Conservation (phyloP, 805 yeast species). For the Candida bentonensis region DNA sequence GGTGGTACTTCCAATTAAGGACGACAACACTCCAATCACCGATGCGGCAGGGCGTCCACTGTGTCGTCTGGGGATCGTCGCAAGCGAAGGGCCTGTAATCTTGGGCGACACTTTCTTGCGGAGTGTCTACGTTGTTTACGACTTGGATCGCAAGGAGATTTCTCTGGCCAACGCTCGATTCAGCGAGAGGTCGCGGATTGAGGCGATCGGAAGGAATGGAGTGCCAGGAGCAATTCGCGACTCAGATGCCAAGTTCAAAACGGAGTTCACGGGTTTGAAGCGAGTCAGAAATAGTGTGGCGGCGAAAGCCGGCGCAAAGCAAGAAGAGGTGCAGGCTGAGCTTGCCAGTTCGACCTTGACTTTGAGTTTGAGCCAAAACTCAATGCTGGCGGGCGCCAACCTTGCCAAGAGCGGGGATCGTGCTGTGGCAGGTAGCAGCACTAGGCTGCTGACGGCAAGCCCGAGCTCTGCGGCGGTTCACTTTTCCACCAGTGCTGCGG, state of each 20-base stretch:
- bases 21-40: conserved; percentile 6
- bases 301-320: too few species aligned
- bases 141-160: conserved; percentile 40
- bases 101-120: conserved; percentile 56
- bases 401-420: too few species aligned
- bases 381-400: too few species aligned
- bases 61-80: conserved; percentile 15
- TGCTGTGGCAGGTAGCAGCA: too few species aligned
- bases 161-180: conserved; percentile 39
- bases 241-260: background rate
- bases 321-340: too few species aligned
- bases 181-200: conserved; percentile 14
- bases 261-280: background rate
- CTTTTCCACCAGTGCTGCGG: too few species aligned
- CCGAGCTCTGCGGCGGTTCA: too few species aligned
- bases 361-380: too few species aligned
- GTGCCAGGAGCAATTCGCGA: background rate
- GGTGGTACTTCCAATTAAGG: conserved; percentile 8
- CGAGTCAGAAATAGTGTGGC: too few species aligned
- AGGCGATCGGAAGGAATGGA: conserved; percentile 5
- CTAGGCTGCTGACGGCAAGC: too few species aligned
- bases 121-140: conserved; percentile 51
- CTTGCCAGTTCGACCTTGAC: too few species aligned
- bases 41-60: conserved; percentile 11
- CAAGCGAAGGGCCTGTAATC: conserved; percentile 21